Conservation (phyloP, 257 asterid species). For the Forsythia suspensa region DNA sequence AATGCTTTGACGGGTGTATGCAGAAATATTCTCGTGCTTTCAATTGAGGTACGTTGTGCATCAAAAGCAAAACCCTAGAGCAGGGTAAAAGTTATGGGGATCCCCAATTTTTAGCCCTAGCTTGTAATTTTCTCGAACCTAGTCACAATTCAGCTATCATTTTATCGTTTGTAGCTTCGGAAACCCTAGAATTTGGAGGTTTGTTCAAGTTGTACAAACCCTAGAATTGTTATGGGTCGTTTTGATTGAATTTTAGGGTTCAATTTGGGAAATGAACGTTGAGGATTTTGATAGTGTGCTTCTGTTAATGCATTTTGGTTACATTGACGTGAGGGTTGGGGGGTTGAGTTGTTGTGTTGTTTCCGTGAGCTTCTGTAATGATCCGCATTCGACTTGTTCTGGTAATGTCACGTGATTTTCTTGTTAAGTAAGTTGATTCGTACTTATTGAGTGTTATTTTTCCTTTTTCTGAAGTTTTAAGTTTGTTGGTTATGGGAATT, state of each 20-base stretch:
- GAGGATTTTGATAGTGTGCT: conserved; percentile 15
- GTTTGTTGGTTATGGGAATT: conserved; percentile 24
- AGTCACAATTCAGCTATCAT: conserved; percentile 41
- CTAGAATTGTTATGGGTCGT: conserved; percentile 20
- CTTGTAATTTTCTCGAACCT: conserved; percentile 29
- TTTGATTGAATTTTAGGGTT: conserved; percentile 29
- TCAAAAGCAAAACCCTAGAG: conserved; percentile 52
- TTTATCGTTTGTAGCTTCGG: conserved; percentile 22
- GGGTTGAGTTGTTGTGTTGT: conserved; percentile 23
- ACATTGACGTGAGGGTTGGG: conserved; percentile 28
- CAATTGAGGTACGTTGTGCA: conserved; percentile 46
- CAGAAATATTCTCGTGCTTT: conserved; percentile 25
- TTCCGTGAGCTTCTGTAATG: conserved; percentile 19
- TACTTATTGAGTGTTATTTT: conserved; percentile 17
- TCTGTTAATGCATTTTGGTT: conserved; percentile 47
- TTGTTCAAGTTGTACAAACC: conserved; percentile 34
- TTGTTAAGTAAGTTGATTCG: conserved; percentile 23
- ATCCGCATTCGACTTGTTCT: conserved; percentile 19
- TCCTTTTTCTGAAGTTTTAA: conserved; percentile 14
- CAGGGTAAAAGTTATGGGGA: conserved; percentile 11
- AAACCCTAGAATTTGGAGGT: conserved; percentile 44
- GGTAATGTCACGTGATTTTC: conserved; percentile 22
- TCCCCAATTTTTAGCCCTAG: conserved; percentile 23
- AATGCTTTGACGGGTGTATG: conserved; percentile 27
- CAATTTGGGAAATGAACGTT: conserved; percentile 30